Evolutionary conservation across 225 moss, liverwort and hornwort species (phyloP).

Genomic region (Pseudoscleropodium purum): DNA sequence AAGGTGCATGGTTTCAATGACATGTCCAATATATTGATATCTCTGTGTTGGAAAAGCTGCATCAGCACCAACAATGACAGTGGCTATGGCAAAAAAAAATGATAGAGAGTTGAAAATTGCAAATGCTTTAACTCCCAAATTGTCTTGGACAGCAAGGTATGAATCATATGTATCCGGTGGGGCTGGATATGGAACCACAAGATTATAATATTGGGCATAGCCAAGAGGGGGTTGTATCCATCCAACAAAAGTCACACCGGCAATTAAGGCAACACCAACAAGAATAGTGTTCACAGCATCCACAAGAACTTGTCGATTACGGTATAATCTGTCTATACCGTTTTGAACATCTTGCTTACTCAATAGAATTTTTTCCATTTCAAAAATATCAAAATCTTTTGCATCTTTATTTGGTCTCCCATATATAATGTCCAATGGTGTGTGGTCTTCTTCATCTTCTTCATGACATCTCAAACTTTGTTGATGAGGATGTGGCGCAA

Average conservation of each 20-base stretch:
- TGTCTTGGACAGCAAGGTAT: not conserved
- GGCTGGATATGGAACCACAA: not conserved
- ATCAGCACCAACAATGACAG: not conserved
- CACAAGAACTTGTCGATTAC: not conserved
- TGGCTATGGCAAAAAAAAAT: not conserved
- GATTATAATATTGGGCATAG: not conserved
- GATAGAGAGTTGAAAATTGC: not conserved
- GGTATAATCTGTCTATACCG: not conserved
- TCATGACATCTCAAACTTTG: not conserved
- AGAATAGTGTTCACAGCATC: not conserved
- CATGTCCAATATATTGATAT: not conserved
- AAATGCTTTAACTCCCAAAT: not conserved
- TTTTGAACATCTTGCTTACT: not conserved
- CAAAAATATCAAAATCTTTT: rapidly evolving
- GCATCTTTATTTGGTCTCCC: rapidly evolving
- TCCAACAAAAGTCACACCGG: not conserved
- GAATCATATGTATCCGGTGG: not conserved
- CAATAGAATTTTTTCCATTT: not conserved
- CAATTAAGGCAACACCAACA: not conserved
- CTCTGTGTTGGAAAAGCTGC: not conserved
- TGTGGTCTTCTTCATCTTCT: not conserved
- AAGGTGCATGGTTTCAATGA: rapidly evolving
- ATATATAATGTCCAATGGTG: not conserved
- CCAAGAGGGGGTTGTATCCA: not conserved
- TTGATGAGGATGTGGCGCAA: rapidly evolving